These are phyloP conservation scores for Colletotrichum godetiae DNA, from an alignment of 2,329 filamentous ascomycete genomes.

Conservation along the genomic window DNA sequence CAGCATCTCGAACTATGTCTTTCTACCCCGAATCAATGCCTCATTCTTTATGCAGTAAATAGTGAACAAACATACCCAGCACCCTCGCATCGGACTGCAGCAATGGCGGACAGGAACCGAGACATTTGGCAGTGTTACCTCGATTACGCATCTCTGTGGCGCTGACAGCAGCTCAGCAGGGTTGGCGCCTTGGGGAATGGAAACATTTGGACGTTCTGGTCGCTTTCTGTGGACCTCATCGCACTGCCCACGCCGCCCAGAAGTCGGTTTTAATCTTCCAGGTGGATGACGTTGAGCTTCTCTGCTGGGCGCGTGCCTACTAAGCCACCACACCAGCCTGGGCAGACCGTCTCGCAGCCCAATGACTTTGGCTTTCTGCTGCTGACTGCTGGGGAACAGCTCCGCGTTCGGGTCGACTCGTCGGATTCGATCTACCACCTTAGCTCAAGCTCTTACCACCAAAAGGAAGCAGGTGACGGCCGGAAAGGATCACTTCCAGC, in stretches of 20 bases:
- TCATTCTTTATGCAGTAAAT: not conserved
- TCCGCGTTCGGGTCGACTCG: not conserved
- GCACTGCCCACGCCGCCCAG: constrained; percentile 24
- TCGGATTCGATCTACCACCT: not conserved
- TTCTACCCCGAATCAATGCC: not conserved
- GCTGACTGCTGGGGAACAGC: not conserved
- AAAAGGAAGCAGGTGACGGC: constrained; percentile 1
- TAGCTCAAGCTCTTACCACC: not conserved
- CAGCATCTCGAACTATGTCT: not conserved
- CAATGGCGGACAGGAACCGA: not conserved
- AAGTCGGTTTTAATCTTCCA: not conserved
- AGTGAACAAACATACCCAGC: too few relatives aligned
- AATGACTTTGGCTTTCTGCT: constrained; percentile 1
- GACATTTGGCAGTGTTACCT: constrained; percentile 13
- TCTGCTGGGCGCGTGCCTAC: constrained; percentile 22
- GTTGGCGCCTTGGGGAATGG: constrained; percentile 8
- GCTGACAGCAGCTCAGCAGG: constrained; percentile 20
- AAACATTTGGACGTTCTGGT: not conserved
- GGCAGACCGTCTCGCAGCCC: constrained; percentile 1
- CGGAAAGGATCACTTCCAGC: constrained; percentile 2
- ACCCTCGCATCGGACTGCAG: not conserved
- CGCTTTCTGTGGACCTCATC: constrained; percentile 5
- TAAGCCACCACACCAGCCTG: constrained; percentile 22
- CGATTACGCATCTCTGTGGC: constrained; percentile 34
- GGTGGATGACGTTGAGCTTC: constrained; percentile 27